phyloP scores from a whole-genome alignment of 108 stramenopile genomes.

The Licmophora abbreviata region DNA sequence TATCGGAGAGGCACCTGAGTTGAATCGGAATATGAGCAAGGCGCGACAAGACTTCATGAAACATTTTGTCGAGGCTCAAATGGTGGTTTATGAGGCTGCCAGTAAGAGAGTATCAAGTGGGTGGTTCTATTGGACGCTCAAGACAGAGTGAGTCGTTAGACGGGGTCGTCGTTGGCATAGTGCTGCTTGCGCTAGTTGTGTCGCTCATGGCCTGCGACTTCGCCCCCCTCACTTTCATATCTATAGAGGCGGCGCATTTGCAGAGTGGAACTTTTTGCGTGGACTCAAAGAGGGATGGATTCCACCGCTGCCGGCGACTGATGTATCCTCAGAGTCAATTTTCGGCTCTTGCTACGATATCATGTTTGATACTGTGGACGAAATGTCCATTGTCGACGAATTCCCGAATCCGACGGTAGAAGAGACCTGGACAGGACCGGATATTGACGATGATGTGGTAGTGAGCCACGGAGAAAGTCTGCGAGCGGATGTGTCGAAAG shows the following conservation, averaged over 20 bases:
- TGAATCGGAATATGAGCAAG: slow-evolving; percentile 28
- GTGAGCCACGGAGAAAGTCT: slow-evolving; percentile 24
- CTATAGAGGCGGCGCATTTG: slow-evolving; percentile 36
- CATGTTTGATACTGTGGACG: slow-evolving; percentile 26
- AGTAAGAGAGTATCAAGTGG: slow-evolving; percentile 25
- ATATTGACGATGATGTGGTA: slow-evolving; percentile 53
- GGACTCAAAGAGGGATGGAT: slow-evolving; percentile 68
- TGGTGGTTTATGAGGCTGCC: slow-evolving; percentile 51
- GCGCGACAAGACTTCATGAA: slow-evolving; percentile 37
- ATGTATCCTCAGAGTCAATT: slow-evolving; percentile 10
- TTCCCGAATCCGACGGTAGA: slow-evolving; percentile 41
- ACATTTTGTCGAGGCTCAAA: slow-evolving; percentile 60
- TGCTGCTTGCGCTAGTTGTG: no score
- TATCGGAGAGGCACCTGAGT: slow-evolving; percentile 15
- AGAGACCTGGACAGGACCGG: no score
- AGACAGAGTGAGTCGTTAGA: no score
- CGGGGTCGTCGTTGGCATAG: no score
- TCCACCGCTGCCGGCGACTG: slow-evolving; percentile 13
- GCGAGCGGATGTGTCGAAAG: no score
- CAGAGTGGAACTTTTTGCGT: slow-evolving; percentile 67
- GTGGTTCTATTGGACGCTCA: slow-evolving; percentile 73
- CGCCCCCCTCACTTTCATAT: no score
- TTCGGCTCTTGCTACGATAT: slow-evolving; percentile 55
- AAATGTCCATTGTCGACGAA: slow-evolving; percentile 28
- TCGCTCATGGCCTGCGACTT: no score